phyloP scores from a whole-genome alignment of 116 monocot genomes.

The Cymodocea nodosa region DNA sequence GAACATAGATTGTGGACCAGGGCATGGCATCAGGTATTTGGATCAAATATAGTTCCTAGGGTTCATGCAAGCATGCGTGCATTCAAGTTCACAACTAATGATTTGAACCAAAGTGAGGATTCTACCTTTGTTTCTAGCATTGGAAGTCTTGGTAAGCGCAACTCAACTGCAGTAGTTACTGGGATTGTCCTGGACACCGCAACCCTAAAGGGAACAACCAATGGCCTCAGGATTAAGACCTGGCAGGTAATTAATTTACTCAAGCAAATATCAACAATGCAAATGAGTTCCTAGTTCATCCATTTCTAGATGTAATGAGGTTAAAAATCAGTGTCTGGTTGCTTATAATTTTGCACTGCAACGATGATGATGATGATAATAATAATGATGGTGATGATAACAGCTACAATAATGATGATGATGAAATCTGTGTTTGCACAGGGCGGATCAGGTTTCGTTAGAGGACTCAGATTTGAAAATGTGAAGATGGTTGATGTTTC shows the following conservation, averaged over 20 bases:
- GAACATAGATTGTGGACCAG: slow-evolving; percentile 89
- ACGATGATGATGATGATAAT: too few species aligned
- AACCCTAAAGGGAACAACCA: slow-evolving; percentile 49
- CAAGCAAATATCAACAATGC: too few species aligned
- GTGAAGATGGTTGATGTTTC: slow-evolving; percentile 68
- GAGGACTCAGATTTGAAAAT: slow-evolving; percentile 53
- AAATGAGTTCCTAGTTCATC: too few species aligned
- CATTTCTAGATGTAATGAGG: too few species aligned
- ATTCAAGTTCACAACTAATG: too few species aligned
- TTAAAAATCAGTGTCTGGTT: too few species aligned
- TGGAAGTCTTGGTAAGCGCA: slow-evolving; percentile 90
- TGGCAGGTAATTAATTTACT: slow-evolving; percentile 54
- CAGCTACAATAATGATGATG: not conserved
- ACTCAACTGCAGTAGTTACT: slow-evolving; percentile 44
- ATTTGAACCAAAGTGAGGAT: not conserved
- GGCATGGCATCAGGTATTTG: slow-evolving; percentile 88
- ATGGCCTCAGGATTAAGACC: slow-evolving; percentile 92
- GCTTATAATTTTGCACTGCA: too few species aligned
- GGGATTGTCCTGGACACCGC: slow-evolving; percentile 66
- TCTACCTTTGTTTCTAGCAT: slow-evolving; percentile 34
- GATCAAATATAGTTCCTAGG: not conserved
- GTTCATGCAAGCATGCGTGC: not conserved
- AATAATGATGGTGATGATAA: too few species aligned
- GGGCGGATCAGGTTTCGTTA: slow-evolving; percentile 86
- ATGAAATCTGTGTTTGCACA: slow-evolving; percentile 5